Evolutionary conservation across 148 eudicot species (phyloP).

Genomic region (Silene uniflora): DNA sequence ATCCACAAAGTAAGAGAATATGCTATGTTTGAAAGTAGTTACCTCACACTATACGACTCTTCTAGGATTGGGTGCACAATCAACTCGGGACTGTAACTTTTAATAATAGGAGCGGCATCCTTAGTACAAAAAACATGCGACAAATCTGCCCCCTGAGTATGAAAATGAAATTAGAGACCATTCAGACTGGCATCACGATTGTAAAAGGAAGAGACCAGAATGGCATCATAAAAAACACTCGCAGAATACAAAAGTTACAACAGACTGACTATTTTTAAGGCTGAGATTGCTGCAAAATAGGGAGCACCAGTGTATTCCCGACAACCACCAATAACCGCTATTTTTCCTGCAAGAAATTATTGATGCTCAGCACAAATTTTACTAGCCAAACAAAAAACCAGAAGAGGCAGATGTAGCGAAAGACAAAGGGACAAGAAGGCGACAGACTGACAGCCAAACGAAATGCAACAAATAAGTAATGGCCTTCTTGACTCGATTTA

Average conservation of each 20-base stretch:
- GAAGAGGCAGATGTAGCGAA: neutral
- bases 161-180: slow-evolving; percentile 10
- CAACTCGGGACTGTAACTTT: slow-evolving; percentile 91
- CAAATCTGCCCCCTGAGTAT: slow-evolving; percentile 86
- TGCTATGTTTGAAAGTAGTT: neutral
- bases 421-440: too few relatives aligned
- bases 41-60: slow-evolving; percentile 91
- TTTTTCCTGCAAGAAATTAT: slow-evolving; percentile 58
- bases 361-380: slow-evolving; percentile 10
- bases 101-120: slow-evolving; percentile 95
- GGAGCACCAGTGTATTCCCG: slow-evolving; percentile 99
- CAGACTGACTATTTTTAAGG: slow-evolving; percentile 81
- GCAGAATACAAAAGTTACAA: neutral
- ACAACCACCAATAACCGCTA: slow-evolving; percentile 96
- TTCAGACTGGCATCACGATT: neutral
- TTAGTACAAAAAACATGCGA: slow-evolving; percentile 93
- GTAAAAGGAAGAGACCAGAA: neutral
- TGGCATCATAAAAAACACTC: neutral
- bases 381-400: neutral
- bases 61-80: slow-evolving; percentile 94
- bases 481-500: neutral
- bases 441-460: neutral
- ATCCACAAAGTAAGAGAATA: neutral
- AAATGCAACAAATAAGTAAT: neutral
- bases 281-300: slow-evolving; percentile 92